Evolutionary conservation across 2,329 filamentous ascomycete genomes (phyloP).

Genomic region (Epichloe hybrida): DNA sequence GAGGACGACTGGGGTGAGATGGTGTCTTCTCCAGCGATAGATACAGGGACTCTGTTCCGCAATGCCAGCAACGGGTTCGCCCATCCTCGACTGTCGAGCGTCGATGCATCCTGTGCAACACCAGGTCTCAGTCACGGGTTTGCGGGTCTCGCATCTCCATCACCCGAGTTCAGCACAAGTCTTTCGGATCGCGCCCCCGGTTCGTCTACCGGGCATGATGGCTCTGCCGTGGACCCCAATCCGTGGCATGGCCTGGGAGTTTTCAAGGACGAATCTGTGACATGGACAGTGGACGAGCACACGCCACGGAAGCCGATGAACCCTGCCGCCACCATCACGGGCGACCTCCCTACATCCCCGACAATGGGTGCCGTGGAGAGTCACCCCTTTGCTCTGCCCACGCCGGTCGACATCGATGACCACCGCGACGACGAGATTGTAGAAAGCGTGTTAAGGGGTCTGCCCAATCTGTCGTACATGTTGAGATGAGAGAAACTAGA

Average conservation of each 20-base stretch:
- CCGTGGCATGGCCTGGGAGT: not conserved
- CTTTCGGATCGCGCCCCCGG: not conserved
- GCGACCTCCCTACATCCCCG: not conserved
- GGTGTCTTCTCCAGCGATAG: constrained; percentile 26
- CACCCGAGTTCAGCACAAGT: not conserved
- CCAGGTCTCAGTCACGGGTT: too few species aligned
- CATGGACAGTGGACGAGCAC: not conserved
- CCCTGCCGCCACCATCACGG: too few species aligned
- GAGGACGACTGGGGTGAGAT: constrained; percentile 51
- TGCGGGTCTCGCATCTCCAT: not conserved
- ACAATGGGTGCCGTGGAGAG: not conserved
- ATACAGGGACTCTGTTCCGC: not conserved
- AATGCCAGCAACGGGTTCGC: not conserved
- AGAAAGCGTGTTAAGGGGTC: constrained; percentile 20
- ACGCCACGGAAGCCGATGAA: not conserved
- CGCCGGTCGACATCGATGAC: not conserved
- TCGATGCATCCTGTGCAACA: too few species aligned
- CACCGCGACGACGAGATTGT: constrained; percentile 19
- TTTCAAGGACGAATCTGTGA: not conserved
- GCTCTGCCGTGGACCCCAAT: not conserved
- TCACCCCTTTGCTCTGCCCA: too few species aligned
- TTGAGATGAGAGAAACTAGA: constrained; percentile 16
- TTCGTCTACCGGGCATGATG: not conserved
- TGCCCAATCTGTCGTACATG: constrained; percentile 35
- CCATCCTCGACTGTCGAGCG: too few species aligned